A percentile compares a stretch with the other conserved stretches of the same genome.
These are phyloP conservation scores for Fusarium proliferatum DNA, from an alignment of 2,329 filamentous ascomycete species.

Conservation along the genomic window DNA sequence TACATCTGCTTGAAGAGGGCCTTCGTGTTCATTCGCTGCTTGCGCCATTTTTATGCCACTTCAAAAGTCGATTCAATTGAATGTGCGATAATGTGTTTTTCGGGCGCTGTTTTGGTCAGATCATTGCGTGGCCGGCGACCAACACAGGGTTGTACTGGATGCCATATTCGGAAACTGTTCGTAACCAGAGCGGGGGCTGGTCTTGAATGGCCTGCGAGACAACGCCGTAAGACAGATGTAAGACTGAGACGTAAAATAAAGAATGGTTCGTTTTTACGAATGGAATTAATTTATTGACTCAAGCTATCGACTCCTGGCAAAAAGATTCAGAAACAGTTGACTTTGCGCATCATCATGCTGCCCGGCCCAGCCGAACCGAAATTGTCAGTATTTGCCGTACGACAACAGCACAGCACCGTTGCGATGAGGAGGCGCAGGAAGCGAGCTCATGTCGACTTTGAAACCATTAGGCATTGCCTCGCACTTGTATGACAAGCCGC, in stretches of 20 bases:
- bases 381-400: not conserved
- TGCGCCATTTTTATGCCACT: not conserved
- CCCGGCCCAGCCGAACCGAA: not conserved
- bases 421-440: rapidly evolving
- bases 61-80: rapidly evolving
- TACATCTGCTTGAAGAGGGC: conserved; percentile 12
- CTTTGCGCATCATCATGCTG: rapidly evolving
- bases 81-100: not conserved
- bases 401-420: rapidly evolving
- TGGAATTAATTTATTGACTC: too few relatives aligned
- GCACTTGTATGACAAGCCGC: not conserved
- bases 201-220: rapidly evolving
- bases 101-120: not conserved
- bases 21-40: not conserved
- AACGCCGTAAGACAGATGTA: not conserved
- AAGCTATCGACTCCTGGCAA: not conserved
- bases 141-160: not conserved
- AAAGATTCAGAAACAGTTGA: rapidly evolving
- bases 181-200: rapidly evolving
- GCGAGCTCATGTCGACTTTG: not conserved
- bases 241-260: too few relatives aligned
- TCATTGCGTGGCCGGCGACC: not conserved
- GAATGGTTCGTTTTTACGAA: too few relatives aligned
- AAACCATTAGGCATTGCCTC: rapidly evolving
- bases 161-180: not conserved